Evolutionary conservation across 179 eudicot genomes (phyloP), one percentile per base, ranked within the genome.

Genomic region (Spinacia oleracea): DNA sequence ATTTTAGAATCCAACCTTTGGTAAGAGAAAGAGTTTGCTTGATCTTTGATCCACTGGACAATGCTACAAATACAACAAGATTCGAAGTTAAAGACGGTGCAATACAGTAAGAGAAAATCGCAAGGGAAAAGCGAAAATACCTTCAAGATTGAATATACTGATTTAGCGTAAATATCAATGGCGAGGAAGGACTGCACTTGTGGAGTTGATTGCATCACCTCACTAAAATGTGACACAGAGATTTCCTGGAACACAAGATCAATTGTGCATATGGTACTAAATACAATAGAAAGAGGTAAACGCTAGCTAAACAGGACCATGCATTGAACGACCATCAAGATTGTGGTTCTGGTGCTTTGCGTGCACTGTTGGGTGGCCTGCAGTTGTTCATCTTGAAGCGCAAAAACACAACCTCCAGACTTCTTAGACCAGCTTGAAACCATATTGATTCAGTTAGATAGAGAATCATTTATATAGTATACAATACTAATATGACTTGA

Each of bases 81-180:
- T 58, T 60, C 56, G 43, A 74, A 55, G 72, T 83, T 42, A 83
- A 73, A 59, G 31, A 46, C 43, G 43, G 59, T 9, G 16, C 4
- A 20, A 64, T 12, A 27, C 43, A 72, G n/a, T 16, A 21, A 51
- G 31, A 75, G 59, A 76, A 34, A 6, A 58, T 7, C 32, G 38
- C 46, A 77, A 29, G 59, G 59, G 66, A 42, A 77, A 31, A 67
- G n/a, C 29, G 42, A 35, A 67, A 27, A 60, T 84, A 93, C 98
- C 98, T 93, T 93, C 82, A 93, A 85, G 63, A 91, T 84, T 31
- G 92, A 86, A 81, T 86, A 87, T 34, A 91, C 90, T 63, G 93
- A 87, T 74, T 89, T 91, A 27, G 97, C 93, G 87, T 86, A 95
- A 25, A 89, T 87, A 82, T 94, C 98, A 82, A 95, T 89, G 35